A percentile compares a stretch with the other conserved stretches of the same genome.
phyloP scores from a whole-genome alignment of 768 basidiomycete genomes.

The Sistotremastrum niveocremeum region DNA sequence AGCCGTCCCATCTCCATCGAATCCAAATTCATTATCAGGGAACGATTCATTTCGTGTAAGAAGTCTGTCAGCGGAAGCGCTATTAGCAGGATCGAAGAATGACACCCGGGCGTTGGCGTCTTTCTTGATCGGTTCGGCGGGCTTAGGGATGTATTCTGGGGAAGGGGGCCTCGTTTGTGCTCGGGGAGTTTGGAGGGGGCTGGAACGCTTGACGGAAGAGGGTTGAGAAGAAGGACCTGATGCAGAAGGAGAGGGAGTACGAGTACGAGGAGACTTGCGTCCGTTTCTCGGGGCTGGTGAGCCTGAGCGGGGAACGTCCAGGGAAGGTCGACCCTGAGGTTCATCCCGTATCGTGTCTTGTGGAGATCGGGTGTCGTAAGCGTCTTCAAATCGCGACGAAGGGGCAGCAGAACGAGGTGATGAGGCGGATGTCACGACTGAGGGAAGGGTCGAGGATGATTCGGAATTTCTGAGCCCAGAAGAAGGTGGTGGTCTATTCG shows the following conservation, averaged over 20 bases:
- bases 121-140: constrained; percentile 20
- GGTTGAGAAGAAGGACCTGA: not conserved
- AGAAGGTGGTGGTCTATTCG: no score
- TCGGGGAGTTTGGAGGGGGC: constrained; percentile 5
- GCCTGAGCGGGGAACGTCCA: constrained; percentile 4
- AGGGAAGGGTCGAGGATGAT: no score
- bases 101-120: constrained; percentile 65
- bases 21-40: constrained; percentile 18
- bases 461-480: no score
- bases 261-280: not conserved
- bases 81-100: constrained; percentile 71
- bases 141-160: constrained; percentile 16
- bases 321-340: constrained; percentile 5
- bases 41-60: constrained; percentile 27
- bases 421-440: not conserved
- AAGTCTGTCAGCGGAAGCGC: constrained; percentile 57
- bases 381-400: constrained; percentile 5
- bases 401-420: not conserved
- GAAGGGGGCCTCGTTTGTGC: constrained; percentile 16
- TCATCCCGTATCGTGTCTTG: constrained; percentile 3
- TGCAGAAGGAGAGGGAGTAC: not conserved
- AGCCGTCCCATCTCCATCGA: constrained; percentile 46
- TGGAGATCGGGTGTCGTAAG: constrained; percentile 14
- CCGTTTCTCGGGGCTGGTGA: not conserved
- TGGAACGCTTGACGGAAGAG: not conserved